Evolutionary conservation across 129 eudicot genomes (phyloP).

Genomic region (Centaurea solstitialis): DNA sequence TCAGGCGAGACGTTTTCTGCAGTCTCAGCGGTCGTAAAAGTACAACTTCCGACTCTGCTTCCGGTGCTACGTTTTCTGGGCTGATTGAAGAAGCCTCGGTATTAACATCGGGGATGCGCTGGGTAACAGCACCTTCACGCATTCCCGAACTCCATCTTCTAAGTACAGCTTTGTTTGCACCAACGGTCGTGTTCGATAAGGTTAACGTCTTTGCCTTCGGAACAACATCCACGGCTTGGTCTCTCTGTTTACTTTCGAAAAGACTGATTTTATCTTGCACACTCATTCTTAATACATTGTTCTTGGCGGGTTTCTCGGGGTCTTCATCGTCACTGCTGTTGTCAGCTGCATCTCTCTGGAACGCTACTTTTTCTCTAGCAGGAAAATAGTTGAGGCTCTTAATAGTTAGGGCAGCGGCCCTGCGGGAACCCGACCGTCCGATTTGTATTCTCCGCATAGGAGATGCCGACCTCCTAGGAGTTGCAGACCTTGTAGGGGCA

Average conservation of each 20-base stretch:
- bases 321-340: conserved; percentile 58
- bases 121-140: conserved; percentile 58
- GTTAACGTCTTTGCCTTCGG: conserved; percentile 47
- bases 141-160: conserved; percentile 98
- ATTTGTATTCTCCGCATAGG: conserved; percentile 94
- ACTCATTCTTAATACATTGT: conserved; percentile 67
- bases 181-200: conserved; percentile 32
- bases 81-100: conserved; percentile 29
- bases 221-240: conserved; percentile 31
- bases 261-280: conserved; percentile 94
- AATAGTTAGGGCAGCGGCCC: conserved; percentile 74
- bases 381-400: conserved; percentile 74
- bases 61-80: conserved; percentile 32
- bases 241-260: conserved; percentile 89
- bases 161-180: conserved; percentile 70
- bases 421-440: conserved; percentile 83
- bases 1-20: conserved; percentile 42
- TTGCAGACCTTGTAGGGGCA: conserved; percentile 55
- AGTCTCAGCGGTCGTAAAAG: conserved; percentile 20
- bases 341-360: conserved; percentile 47
- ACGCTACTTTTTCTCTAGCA: conserved; percentile 53
- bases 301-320: conserved; percentile 50
- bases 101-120: not conserved
- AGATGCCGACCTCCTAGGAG: conserved; percentile 96
- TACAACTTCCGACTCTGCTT: conserved; percentile 16